Evolutionary conservation across 441 rosid species (phyloP), one percentile per base, ranked within the genome.

Genomic region (Adansonia gregorii): DNA sequence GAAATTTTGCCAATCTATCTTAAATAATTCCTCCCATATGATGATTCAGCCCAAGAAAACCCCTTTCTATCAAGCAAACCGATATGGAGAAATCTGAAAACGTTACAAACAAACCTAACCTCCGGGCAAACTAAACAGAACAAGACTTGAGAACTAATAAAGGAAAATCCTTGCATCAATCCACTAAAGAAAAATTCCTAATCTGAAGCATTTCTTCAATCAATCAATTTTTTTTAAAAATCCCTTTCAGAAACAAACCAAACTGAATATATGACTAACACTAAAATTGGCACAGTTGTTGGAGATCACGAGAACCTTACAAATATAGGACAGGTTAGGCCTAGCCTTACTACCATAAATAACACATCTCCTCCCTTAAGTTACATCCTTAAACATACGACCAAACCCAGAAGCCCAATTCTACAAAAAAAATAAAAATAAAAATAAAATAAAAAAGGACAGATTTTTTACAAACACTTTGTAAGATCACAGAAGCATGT

Each of bases 401-500:
- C 72, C 60, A 58, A 65, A 63, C 71, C 66, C 68, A 70, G 69
- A 73, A 55, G 15, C 14, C 69, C 72, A 60, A 79, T 74, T 74
- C 81, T 77, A 76, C 56, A 79, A 72, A 67, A 64, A 61, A 24
- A 31, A 31, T 31, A 31, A 31, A 31, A 31, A 31, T 31, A 31
- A 31, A 31, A 35, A 35, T 35, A 35, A 35, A 35, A 45, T 35
- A 35, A 35, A 35, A 35, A 35, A 80, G 73, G 81, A 76, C 78
- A 76, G 67, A 81, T 60, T 60, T 78, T 88, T 83, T 86, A 86
- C 88, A 84, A 76, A 76, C 72, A 63, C 54, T 70, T 64, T 20
- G 67, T 45, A 74, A 67, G 60, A 45, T 49, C 71, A 67, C 20
- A 41, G 8, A 55, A 72, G 77, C 73, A 27, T 35, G 39, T 55